Evolutionary conservation across 1,284 basidiomycete species (phyloP).

Genomic region (Ustilago trichophora): DNA sequence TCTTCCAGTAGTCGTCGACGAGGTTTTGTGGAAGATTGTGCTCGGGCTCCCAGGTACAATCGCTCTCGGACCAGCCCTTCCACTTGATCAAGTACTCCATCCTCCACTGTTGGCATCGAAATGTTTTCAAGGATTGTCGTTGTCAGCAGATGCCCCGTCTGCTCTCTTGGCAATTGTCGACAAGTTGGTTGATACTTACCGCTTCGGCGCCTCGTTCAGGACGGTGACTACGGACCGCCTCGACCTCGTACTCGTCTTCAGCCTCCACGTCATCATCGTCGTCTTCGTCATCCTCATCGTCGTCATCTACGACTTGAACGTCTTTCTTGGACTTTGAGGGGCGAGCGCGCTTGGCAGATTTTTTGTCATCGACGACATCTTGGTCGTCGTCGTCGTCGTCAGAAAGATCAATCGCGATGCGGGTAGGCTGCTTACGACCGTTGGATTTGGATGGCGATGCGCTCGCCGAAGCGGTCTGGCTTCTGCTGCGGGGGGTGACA

Average conservation of each 20-base stretch:
- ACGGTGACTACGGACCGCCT: conserved; percentile 30
- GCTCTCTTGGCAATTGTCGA: not conserved
- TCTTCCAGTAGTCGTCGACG: conserved; percentile 46
- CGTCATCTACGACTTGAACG: conserved; percentile 13
- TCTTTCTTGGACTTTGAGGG: conserved; percentile 6
- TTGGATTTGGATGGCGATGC: conserved; percentile 23
- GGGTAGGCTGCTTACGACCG: conserved; percentile 4
- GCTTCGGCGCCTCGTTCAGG: conserved; percentile 8
- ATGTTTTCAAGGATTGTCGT: too few species aligned
- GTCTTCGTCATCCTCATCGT: conserved; percentile 36
- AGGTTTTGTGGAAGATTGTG: conserved; percentile 11
- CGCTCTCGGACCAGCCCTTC: conserved; percentile 39
- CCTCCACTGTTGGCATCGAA: too few species aligned
- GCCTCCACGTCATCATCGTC: conserved; percentile 17
- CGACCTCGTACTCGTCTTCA: conserved; percentile 46
- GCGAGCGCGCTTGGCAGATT: not conserved
- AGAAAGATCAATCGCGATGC: conserved; percentile 12
- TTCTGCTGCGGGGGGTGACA: conserved; percentile 18
- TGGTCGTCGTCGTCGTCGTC: conserved; percentile 35
- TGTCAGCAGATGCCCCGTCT: not conserved
- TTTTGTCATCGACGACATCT: conserved; percentile 11
- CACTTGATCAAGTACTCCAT: conserved; percentile 49
- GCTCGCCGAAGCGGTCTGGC: conserved; percentile 21
- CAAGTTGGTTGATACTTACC: conserved; percentile 13
- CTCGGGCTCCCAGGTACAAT: conserved; percentile 54